Conservation (phyloP, 169 alveolate genomes). For the Cryptosporidium felis region DNA sequence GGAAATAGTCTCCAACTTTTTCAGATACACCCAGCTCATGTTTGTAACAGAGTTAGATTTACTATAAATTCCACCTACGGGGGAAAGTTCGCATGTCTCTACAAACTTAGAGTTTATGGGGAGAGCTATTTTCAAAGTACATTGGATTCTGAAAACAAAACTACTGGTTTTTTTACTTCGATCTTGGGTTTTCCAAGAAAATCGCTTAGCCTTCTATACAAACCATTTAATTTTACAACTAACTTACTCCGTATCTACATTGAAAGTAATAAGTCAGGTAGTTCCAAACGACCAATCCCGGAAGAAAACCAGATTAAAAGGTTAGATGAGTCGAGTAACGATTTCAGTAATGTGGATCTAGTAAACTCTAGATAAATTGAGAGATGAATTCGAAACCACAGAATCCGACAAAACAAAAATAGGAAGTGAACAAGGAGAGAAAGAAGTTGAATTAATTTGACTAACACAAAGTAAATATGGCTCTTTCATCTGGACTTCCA, state of each 20-base stretch:
- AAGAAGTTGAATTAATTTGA: not conserved
- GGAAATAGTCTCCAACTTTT: slow-evolving; percentile 6
- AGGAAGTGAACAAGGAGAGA: slow-evolving; percentile 16
- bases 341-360: not conserved
- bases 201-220: not conserved
- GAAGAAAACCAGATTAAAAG: too few relatives aligned
- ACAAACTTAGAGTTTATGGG: slow-evolving; percentile 49
- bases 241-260: too few relatives aligned
- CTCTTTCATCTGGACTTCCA: not conserved
- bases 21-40: not conserved
- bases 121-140: not conserved
- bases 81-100: not conserved
- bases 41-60: slow-evolving; percentile 22
- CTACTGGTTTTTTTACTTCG: not conserved
- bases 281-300: too few relatives aligned
- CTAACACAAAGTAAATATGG: slow-evolving; percentile 31
- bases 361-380: not conserved
- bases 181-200: not conserved
- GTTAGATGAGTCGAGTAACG: not conserved
- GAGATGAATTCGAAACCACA: not conserved
- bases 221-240: too few relatives aligned
- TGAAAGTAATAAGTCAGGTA: too few relatives aligned
- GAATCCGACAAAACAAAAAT: not conserved
- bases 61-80: slow-evolving; percentile 50
- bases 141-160: not conserved